Percentiles rank a stretch among this genome's conserved stretches.
phyloP scores from a whole-genome alignment of 345 rosid species.

The Euphorbia peplus region DNA sequence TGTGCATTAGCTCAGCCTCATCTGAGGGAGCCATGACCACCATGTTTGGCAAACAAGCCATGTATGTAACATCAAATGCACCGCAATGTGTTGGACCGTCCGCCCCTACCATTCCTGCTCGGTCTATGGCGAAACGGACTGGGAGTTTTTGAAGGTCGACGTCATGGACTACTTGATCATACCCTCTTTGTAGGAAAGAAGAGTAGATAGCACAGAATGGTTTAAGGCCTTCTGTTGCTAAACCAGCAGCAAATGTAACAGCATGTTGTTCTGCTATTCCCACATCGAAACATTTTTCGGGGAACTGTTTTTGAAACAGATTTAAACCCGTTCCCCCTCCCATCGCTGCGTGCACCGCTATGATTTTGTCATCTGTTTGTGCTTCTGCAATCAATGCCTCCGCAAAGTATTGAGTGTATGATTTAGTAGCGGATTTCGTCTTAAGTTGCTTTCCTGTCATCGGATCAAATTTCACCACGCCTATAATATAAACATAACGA shows the following conservation, averaged over 20 bases:
- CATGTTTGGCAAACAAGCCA: conserved; percentile 80
- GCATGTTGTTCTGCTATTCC: conserved; percentile 29
- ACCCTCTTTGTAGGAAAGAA: conserved; percentile 68
- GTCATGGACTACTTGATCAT: conserved; percentile 58
- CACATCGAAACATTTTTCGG: conserved; percentile 66
- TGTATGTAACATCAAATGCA: conserved; percentile 58
- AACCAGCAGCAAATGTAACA: conserved; percentile 78
- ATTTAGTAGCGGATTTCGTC: conserved; percentile 38
- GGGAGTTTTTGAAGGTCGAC: conserved; percentile 72
- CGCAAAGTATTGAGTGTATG: conserved; percentile 38
- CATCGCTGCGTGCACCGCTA: conserved; percentile 56
- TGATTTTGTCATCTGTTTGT: conserved; percentile 36
- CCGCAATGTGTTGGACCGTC: conserved; percentile 75
- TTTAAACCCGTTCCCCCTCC: conserved; percentile 71
- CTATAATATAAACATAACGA: conserved; percentile 24
- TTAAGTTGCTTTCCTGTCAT: conserved; percentile 57
- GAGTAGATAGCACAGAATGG: conserved; percentile 81
- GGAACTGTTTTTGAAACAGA: conserved; percentile 57
- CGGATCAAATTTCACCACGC: conserved; percentile 60
- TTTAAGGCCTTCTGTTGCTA: conserved; percentile 70
- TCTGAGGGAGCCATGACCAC: conserved; percentile 78
- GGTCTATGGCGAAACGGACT: conserved; percentile 58
- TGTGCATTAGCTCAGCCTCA: conserved; percentile 71
- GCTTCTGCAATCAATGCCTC: conserved; percentile 48
- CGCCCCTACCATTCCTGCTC: conserved; percentile 74